Base-by-base conservation (phyloP, 768 basidiomycete species). In the Suillus variegatus region DNA sequence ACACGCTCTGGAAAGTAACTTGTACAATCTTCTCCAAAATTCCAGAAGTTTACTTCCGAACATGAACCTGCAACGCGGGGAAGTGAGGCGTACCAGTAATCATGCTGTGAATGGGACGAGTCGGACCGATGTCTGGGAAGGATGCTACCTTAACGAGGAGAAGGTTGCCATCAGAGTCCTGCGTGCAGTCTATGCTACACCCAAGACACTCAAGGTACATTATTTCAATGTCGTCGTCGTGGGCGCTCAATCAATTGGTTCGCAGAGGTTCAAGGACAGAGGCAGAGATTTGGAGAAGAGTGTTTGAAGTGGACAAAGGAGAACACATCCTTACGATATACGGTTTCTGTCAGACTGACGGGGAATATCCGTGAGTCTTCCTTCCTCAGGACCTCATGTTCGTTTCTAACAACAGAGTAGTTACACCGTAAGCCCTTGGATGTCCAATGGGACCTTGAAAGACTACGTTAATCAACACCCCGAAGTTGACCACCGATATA, bases 341-440 rank as follows among this genome's bases (percentile, higher is more conserved):
- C 66, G 86, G 86, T 0, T 86, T 84, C 65, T 82, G 84, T 62
- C 83, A 83, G 65, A 77, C 75, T 22, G 85, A 86, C 67, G 84
- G 85, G 0, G 86, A 85, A 18, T 86, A 82, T 63, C 86, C 86
- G 82, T 86, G 69, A 55, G 81, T 46, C 32, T 35, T 63, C 8
- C 61, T n/a, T 14, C 6, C 20, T 64, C 20, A 7, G 35, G 12
- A 14, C 52, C 10, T 18, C 7, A 46, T 20, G 0, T 64, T 49
- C 54, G 7, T 22, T 41, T 41, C 54, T 70, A 6, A 74, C 35
- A 6, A 56, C 43, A 38, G n/a, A 56, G 25, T 62, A 86, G 85
- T 41, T 86, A 84, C 65, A 85, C 87, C 74, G 81, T 87, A 47
- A 85, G 83, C 68, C 86, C 85, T 22, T 87, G 86, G 86, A 82